Conservation (phyloP, 129 eudicot genomes). For the carrot (Daucus carota) region DH1_v3.0 NC_030381.2:50826501-50827000, state of each 20-base stretch:
- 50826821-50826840: not conserved
- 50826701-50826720: not conserved
- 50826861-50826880: too few species aligned
- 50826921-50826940: not conserved
- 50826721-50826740: slow-evolving; percentile 6
- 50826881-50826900: not conserved
- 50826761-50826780: slow-evolving; percentile 27
- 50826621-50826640: too few species aligned
- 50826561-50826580: too few species aligned
- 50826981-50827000: not conserved
- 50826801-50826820: slow-evolving; percentile 5
- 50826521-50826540: too few species aligned
- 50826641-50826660: too few species aligned
- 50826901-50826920: not conserved
- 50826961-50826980: not conserved
- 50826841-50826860: not conserved
- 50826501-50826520: too few species aligned
- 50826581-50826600: too few species aligned
- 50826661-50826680: too few species aligned
- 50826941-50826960: not conserved
- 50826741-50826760: slow-evolving; percentile 40
- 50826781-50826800: slow-evolving; percentile 15
- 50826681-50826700: too few species aligned
- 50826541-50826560: too few species aligned
- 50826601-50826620: too few species aligned